A percentile compares a stretch with the other conserved stretches of the same genome.
phyloP scores from a whole-genome alignment of 805 yeast species.

The Alloascoidea africana region DNA sequence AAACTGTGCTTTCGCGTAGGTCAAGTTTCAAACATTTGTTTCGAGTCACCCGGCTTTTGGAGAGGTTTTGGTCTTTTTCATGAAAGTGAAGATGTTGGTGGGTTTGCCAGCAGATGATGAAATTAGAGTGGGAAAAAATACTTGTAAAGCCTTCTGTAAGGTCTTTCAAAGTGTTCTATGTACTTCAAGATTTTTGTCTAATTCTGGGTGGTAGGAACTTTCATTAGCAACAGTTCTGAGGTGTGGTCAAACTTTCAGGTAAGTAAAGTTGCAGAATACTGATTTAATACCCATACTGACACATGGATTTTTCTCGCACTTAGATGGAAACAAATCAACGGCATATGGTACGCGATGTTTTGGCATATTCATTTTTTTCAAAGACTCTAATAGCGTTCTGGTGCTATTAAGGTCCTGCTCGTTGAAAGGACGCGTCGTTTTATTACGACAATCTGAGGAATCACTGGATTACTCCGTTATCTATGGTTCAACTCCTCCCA shows the following conservation, averaged over 20 bases:
- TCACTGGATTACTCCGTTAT: conserved; percentile 36
- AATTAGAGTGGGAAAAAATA: conserved; percentile 7
- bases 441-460: conserved; percentile 43
- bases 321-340: conserved; percentile 52
- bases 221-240: conserved; percentile 50
- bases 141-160: conserved; percentile 7
- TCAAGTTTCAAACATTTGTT: too few species aligned
- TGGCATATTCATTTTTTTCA: neutral
- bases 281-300: neutral
- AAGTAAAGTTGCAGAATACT: conserved; percentile 1
- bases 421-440: conserved; percentile 39
- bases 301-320: neutral
- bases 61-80: conserved; percentile 3
- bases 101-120: conserved; percentile 10
- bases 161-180: too few species aligned
- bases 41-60: too few species aligned
- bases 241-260: conserved; percentile 72
- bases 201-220: conserved; percentile 41
- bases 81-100: conserved; percentile 6
- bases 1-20: too few species aligned
- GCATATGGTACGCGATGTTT: conserved; percentile 29
- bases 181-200: too few species aligned
- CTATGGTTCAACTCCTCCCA: conserved; percentile 1
- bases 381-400: neutral
- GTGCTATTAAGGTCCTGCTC: conserved; percentile 34